Evolutionary conservation across 75 land plant genomes (phyloP).

Genomic region (Isoetes taiwanensis): DNA sequence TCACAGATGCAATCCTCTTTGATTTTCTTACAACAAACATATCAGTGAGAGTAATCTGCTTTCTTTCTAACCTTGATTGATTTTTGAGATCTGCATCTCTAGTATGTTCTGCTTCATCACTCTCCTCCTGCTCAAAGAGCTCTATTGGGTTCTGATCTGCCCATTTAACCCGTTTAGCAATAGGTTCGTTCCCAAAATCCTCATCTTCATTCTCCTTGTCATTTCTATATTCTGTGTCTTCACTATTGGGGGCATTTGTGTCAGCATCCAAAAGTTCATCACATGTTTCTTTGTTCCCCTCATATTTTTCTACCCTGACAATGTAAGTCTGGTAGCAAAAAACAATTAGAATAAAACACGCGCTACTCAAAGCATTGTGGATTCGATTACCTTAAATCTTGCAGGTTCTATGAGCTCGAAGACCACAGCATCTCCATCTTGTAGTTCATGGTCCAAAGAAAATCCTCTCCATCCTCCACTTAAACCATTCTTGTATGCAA

Average conservation of each 20-base stretch:
- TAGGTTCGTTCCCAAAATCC: not conserved
- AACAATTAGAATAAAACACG: too few species aligned
- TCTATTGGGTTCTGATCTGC: too few species aligned
- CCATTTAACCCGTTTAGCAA: too few species aligned
- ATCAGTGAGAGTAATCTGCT: too few species aligned
- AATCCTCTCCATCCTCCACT: constrained; percentile 85
- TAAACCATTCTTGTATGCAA: constrained; percentile 47
- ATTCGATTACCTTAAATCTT: constrained; percentile 53
- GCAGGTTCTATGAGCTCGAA: constrained; percentile 46
- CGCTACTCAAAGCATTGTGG: not conserved
- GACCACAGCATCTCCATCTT: constrained; percentile 61
- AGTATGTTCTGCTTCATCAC: too few species aligned
- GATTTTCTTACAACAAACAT: too few species aligned
- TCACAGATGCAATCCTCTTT: too few species aligned
- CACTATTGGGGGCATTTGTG: not conserved
- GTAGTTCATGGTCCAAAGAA: constrained; percentile 45
- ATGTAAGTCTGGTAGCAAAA: too few species aligned
- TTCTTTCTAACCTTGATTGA: too few species aligned
- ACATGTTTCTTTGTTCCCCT: not conserved
- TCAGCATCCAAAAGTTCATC: not conserved
- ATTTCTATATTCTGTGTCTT: not conserved
- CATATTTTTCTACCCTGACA: not conserved
- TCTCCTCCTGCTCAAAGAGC: too few species aligned
- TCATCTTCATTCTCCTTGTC: not conserved
- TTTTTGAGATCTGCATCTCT: too few species aligned